Evolutionary conservation across 441 rosid species (phyloP).

Genomic region (Corymbia calophylla): DNA sequence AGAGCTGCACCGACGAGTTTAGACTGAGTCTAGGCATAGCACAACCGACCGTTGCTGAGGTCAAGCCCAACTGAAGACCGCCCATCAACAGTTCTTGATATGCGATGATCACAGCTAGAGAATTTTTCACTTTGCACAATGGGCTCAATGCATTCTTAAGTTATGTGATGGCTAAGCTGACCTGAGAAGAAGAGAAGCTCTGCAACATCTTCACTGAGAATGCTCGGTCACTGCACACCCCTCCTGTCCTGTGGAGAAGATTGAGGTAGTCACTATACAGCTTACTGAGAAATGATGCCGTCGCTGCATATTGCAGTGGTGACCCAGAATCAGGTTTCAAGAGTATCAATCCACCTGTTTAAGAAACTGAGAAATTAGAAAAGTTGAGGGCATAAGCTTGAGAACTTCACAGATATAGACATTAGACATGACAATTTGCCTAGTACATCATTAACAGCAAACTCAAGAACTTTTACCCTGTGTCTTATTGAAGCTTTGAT

Average conservation of each 20-base stretch:
- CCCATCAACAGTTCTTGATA: neutral
- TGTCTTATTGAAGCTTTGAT: constrained; percentile 20
- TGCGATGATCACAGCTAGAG: neutral
- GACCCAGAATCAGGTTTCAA: constrained; percentile 23
- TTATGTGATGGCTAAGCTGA: neutral
- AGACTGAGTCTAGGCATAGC: neutral
- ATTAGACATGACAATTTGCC: neutral
- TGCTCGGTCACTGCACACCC: constrained; percentile 17
- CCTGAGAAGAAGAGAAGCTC: constrained; percentile 44
- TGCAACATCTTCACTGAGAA: constrained; percentile 27
- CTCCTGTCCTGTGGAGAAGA: constrained; percentile 28
- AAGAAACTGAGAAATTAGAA: neutral
- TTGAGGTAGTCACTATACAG: constrained; percentile 48
- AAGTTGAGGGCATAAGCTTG: neutral
- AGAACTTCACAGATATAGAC: neutral
- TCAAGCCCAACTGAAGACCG: neutral
- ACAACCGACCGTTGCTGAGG: neutral
- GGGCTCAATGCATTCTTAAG: neutral
- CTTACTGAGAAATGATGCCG: constrained; percentile 50
- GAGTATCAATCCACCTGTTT: constrained; percentile 50
- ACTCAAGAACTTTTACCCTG: constrained; percentile 18
- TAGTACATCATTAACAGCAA: neutral
- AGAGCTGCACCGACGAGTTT: neutral
- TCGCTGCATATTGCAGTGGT: constrained; percentile 43
- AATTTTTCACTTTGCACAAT: neutral